These are phyloP conservation scores for Porphyra umbilicalis DNA, from an alignment of 31 red algal species.

Conservation along the genomic window DNA sequence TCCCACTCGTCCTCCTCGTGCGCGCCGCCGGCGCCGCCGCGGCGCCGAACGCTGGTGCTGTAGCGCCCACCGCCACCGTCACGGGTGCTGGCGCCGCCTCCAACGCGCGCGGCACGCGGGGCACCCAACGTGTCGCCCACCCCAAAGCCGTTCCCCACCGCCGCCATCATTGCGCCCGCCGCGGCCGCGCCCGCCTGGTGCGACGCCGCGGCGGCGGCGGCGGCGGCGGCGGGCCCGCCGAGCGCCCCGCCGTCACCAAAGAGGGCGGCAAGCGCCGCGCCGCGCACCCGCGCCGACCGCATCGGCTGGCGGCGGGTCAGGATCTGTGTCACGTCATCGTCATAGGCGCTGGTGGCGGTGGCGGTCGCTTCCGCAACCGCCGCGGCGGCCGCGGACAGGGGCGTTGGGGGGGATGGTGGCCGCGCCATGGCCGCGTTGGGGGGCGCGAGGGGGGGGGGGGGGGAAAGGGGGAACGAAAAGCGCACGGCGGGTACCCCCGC, in stretches of 20 bases:
- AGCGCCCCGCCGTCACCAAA: background rate
- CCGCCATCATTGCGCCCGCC: background rate
- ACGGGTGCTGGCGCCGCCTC: background rate
- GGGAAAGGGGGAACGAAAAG: no score
- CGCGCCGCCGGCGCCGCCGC: background rate
- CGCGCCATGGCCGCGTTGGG: no score
- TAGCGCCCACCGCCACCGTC: background rate
- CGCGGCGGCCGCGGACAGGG: no score
- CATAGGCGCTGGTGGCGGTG: background rate
- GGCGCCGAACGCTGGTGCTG: background rate
- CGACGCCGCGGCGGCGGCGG: no score
- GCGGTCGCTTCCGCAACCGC: background rate
- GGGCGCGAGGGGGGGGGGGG: no score
- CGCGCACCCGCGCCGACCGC: background rate
- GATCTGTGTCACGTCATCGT: background rate
- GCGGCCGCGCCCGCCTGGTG: background rate
- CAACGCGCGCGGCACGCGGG: background rate
- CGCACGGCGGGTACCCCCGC: no score
- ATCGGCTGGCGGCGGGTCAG: background rate
- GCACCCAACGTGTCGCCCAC: background rate
- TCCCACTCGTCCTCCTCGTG: background rate
- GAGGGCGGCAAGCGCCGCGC: background rate
- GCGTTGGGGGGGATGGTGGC: no score
- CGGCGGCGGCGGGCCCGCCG: background rate
- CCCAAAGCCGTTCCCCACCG: background rate